Evolutionary conservation across 2,329 filamentous ascomycete genomes (phyloP).

Genomic region (Penicillium palitans): DNA sequence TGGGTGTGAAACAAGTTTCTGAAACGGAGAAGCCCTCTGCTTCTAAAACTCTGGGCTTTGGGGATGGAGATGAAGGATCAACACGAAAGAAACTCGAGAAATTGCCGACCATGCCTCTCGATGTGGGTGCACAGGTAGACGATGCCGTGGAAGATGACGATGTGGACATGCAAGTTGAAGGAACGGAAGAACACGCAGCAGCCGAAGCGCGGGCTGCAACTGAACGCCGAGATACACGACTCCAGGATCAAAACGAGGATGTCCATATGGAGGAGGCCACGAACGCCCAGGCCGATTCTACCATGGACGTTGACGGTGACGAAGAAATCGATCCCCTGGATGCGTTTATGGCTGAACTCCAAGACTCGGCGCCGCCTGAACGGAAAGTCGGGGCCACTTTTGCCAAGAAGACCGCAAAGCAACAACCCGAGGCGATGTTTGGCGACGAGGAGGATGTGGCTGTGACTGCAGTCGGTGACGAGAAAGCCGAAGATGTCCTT

Average conservation of each 20-base stretch:
- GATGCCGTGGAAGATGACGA: constrained; percentile 72
- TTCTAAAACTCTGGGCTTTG: constrained; percentile 78
- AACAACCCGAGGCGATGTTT: constrained; percentile 82
- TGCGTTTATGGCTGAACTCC: constrained; percentile 85
- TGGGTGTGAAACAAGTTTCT: constrained; percentile 64
- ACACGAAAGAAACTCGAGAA: constrained; percentile 87
- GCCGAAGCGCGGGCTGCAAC: constrained; percentile 82
- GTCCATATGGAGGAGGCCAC: constrained; percentile 46
- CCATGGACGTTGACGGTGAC: constrained; percentile 41
- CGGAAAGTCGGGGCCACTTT: constrained; percentile 39
- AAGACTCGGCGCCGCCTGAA: constrained; percentile 51
- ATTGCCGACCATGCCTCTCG: constrained; percentile 73
- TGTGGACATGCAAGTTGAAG: constrained; percentile 72
- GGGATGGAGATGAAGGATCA: constrained; percentile 86
- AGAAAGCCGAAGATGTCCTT: constrained; percentile 64
- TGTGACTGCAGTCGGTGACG: constrained; percentile 61
- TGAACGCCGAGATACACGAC: constrained; percentile 74
- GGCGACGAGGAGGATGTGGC: constrained; percentile 76
- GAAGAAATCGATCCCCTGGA: constrained; percentile 86
- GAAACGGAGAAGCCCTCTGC: constrained; percentile 67
- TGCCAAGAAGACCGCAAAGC: constrained; percentile 51
- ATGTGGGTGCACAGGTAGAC: constrained; percentile 58
- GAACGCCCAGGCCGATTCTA: constrained; percentile 32
- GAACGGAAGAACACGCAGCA: constrained; percentile 82
- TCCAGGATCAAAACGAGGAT: constrained; percentile 54